phyloP scores from a whole-genome alignment of 148 eudicot species.

The Amaranthus cruentus region DNA sequence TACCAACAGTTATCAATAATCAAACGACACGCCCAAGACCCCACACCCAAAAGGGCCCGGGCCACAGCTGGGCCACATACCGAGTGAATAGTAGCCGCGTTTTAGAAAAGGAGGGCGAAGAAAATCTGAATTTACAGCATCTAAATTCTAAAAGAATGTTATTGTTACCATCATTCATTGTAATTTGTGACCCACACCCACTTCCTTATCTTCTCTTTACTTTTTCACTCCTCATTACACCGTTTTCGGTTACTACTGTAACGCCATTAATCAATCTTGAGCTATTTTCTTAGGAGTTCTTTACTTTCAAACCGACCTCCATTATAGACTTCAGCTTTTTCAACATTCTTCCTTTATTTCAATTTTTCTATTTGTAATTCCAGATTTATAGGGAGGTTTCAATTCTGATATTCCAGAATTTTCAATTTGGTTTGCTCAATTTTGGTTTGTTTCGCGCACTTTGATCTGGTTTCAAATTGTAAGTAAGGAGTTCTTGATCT shows the following conservation, averaged over 20 bases:
- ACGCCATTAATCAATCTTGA: too few relatives aligned
- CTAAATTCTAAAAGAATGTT: conserved; percentile 6
- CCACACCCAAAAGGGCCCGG: background rate
- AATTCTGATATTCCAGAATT: background rate
- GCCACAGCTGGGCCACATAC: conserved; percentile 7
- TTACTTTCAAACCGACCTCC: background rate
- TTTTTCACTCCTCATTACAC: too few relatives aligned
- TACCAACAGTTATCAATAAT: too few relatives aligned
- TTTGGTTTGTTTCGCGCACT: background rate
- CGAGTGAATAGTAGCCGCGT: conserved; percentile 24
- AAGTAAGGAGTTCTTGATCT: conserved; percentile 16
- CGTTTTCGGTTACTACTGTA: too few relatives aligned
- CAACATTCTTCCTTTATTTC: background rate
- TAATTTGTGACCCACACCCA: too few relatives aligned
- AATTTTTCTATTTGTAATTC: background rate
- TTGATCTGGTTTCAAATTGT: conserved; percentile 17
- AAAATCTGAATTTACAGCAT: background rate
- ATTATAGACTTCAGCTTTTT: background rate
- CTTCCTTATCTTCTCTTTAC: too few relatives aligned
- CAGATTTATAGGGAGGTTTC: background rate
- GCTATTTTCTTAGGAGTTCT: background rate
- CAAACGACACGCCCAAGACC: too few relatives aligned
- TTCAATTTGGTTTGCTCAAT: conserved; percentile 10
- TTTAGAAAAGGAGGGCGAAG: background rate
- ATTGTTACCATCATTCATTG: too few relatives aligned